Base-by-base conservation (phyloP, 2,329 filamentous ascomycete genomes). In the Beauveria asiatica region DNA sequence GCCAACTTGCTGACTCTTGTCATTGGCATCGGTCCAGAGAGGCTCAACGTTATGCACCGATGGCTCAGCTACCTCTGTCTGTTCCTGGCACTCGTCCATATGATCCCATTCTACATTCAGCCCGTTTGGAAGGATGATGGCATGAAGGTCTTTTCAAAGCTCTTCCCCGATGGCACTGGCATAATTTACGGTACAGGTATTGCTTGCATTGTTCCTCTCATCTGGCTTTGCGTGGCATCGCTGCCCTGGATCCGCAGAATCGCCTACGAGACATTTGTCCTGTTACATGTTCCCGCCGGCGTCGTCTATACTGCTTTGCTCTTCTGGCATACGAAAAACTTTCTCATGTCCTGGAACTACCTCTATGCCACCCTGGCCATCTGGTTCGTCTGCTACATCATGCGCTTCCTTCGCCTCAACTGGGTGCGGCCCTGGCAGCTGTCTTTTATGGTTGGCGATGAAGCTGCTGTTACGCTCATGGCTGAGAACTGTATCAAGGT, bases 301-400 rank as follows among this genome's bases (percentile, higher is more conserved):
- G 82, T 92, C 44, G 77, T 89, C 16, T 96, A 94, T 69, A 77
- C 97, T 7, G 92, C 82, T 1, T 82, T 96, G 70, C 80, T 97
- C 30, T 96, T 97, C 75, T 97, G 93, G 93, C 93, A 97, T 73
- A 94, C 90, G 67, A 89, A 92, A 73, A 96, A 97, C 73, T 96
- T 89, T 66, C 81, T 97, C 42, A 87, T 86, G 59, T 96, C 92
- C 0, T 97, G 92, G 92, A 80, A 84, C 68, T 97, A 97, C 69
- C 83, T 97, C 2, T 95, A 84, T 68, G 85, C 90, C 1, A 94
- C 90, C 0, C 74, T 92, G 25, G 89, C 76, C 48, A 90, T 97
- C 63, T 94, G 92, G 86, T 76, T 82, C 1, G 66, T 87, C 6
- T 94, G 90, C 57, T 92, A 94, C 70, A 67, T 86, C 27, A 74